Base-by-base conservation (phyloP, 768 basidiomycete species). In the Leccinum longicurvipes region DNA sequence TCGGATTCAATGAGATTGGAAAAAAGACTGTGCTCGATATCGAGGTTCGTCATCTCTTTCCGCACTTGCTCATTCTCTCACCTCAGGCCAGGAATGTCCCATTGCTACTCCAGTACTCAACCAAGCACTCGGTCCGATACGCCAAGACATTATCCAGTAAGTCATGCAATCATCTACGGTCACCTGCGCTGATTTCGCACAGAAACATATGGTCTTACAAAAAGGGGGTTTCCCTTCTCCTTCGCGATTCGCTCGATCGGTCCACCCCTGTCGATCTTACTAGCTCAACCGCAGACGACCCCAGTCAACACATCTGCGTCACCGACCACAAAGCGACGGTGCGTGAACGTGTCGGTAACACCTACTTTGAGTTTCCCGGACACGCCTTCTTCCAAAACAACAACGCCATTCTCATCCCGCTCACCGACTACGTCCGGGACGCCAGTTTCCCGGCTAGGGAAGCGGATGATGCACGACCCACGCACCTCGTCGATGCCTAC, bases 361-460 rank as follows among this genome's bases (percentile, higher is more conserved):
- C 78, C 68, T 71, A 87, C 45, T 97, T 98, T 73, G 87, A 94
- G 67, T 95, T 91, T 72, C 82, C 78, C 21, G 91, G 87, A 6
- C 85, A 89, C 47, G 89, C 91, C 4, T 99, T 98, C 79, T 98
- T 98, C 82, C 96, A 99, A 68, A 98, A 98, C 77, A 99, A 99
- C 81, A 95, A 96, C 67, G 85, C 91, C 7, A 89, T 96, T 36
- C 82, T 98, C 27, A 78, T 85, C 6, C 85, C 91, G 0, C 80
- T 99, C 50, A 89, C 90, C n/a, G 68, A 82, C 57, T 92, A 95
- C 73, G 93, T 96, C 53, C 79, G 80, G 44, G 81, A 87, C 27
- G 84, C 88, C 51, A 85, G 94, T 63, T 84, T 86, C 63, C 73
- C 72, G 5, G 27, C 14, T 65, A 69, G 71, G 19, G 53, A 66